Evolutionary conservation across 1,284 basidiomycete species (phyloP), one percentile per base, ranked within the genome.

Genomic region (Ceratorhiza oryzae-sativae): DNA sequence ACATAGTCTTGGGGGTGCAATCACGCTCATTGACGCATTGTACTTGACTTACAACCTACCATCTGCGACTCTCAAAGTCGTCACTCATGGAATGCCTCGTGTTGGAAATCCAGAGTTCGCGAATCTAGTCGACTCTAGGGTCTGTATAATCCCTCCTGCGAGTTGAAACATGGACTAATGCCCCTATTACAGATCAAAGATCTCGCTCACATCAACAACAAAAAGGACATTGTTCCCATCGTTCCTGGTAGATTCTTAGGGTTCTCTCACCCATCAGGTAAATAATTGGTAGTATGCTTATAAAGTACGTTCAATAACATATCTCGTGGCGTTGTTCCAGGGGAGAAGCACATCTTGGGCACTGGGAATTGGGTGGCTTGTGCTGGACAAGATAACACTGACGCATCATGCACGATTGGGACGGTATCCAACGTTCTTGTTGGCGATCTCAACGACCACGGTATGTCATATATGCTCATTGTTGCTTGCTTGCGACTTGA

Each of bases 51-150:
- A 73, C 39, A 67, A 74, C 41, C 48, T 75, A 15, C 75, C 75
- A 27, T 72, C 73, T 4, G 55, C 67, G 12, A 72, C 20, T 8
- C 68, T 72, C 41, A 74, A 74, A 34, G 59, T 63, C 15, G 71
- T 74, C 23, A 74, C 71, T 23, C 45, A 65, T 18, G 73, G 73
- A 30, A 72, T 53, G 53, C 73, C 73, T 13, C 55, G 73, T 1
- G 75, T 74, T 32, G 75, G 75, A 36, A 75, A 75, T 56, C 65
- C 70, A 6, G 73, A 46, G 36, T 75, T 71, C 41, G 75, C 73
- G 10, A 18, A 55, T 12, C 45, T 73, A 12, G 42, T 74, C 23
- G 58, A 60, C 27, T 45, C 73, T n/a, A 71, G 49, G 45, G 72
- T 71, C 27, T 51, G 32, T 23, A 20, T 3, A n/a, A 15, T 48